These are phyloP conservation scores for Schizothecium vesticola DNA, from an alignment of 495 filamentous ascomycete genomes.

Conservation along the genomic window DNA sequence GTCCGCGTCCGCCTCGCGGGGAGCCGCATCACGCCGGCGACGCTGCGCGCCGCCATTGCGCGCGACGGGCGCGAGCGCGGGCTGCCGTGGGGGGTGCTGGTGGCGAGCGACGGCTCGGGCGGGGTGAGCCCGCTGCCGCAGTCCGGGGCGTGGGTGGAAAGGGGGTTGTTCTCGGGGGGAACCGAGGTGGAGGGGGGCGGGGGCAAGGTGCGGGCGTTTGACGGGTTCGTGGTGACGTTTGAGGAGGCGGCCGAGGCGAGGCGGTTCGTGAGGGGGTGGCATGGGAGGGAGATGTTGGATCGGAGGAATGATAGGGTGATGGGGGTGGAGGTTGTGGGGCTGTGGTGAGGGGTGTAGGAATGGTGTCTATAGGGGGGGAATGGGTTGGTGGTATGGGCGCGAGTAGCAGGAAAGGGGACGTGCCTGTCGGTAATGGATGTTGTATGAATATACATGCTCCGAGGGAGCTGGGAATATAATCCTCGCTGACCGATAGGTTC, in stretches of 20 bases:
- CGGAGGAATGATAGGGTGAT: neutral
- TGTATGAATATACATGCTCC: too few relatives aligned
- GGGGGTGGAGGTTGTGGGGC: neutral
- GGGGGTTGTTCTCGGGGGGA: neutral
- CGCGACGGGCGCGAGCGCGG: slow-evolving; percentile 38
- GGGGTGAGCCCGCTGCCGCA: neutral
- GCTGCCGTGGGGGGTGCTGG: slow-evolving; percentile 43
- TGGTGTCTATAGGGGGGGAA: neutral
- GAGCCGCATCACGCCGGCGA: neutral
- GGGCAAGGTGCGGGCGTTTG: slow-evolving; percentile 6
- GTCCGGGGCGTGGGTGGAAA: neutral
- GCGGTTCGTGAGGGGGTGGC: slow-evolving; percentile 54
- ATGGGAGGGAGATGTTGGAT: slow-evolving; percentile 39
- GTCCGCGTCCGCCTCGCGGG: neutral
- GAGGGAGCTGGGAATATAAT: neutral
- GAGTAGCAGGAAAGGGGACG: too few relatives aligned
- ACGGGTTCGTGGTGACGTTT: slow-evolving; percentile 48
- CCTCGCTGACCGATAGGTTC: too few relatives aligned
- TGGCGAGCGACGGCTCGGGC: neutral
- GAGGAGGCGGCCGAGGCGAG: slow-evolving; percentile 43
- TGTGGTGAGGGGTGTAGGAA: neutral
- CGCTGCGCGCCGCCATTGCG: slow-evolving; percentile 25
- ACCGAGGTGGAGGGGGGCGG: neutral
- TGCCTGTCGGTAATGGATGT: too few relatives aligned
- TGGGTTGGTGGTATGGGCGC: too few relatives aligned